Percentiles rank a stretch among this genome's conserved stretches.
Evolutionary conservation across 805 yeast genomes (phyloP).

Genomic region (Candida rishiriensis): DNA sequence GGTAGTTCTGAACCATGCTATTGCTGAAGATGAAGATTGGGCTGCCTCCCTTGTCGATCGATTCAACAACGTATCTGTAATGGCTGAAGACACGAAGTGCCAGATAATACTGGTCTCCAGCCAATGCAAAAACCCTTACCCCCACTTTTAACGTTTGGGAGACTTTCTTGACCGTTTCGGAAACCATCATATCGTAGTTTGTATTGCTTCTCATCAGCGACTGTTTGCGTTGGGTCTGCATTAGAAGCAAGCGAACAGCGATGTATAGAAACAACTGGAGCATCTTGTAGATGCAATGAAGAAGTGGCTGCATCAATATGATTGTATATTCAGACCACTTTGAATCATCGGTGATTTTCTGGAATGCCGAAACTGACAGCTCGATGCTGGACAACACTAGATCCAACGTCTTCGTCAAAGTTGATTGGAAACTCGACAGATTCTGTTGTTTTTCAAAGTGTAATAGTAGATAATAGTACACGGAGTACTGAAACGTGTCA

Average conservation of each 20-base stretch:
- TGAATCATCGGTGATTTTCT: conserved; percentile 3
- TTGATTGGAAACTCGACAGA: conserved; percentile 1
- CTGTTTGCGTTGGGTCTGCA: conserved; percentile 2
- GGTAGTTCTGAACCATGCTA: neutral
- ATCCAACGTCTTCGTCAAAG: conserved; percentile 1
- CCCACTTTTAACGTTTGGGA: conserved; percentile 7
- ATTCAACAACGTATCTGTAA: conserved; percentile 9
- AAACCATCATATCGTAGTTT: neutral
- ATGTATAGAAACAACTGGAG: conserved; percentile 11
- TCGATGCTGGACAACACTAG: conserved; percentile 1
- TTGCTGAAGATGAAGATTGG: conserved; percentile 13
- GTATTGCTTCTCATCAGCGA: neutral
- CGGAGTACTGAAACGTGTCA: conserved; percentile 10
- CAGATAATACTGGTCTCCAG: conserved; percentile 18
- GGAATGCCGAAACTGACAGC: conserved; percentile 3
- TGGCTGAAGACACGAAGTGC: conserved; percentile 11
- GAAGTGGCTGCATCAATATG: conserved; percentile 6
- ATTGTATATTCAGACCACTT: conserved; percentile 5
- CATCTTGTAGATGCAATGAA: conserved; percentile 7
- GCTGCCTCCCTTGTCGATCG: conserved; percentile 13
- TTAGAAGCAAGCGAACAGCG: conserved; percentile 7
- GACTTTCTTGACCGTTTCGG: neutral
- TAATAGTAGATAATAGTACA: conserved; percentile 15
- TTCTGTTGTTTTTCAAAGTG: conserved; percentile 13
- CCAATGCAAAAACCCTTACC: conserved; percentile 10